These are phyloP conservation scores for Neonectria ditissima DNA, from an alignment of 2,329 filamentous ascomycete genomes.

Conservation along the genomic window DNA sequence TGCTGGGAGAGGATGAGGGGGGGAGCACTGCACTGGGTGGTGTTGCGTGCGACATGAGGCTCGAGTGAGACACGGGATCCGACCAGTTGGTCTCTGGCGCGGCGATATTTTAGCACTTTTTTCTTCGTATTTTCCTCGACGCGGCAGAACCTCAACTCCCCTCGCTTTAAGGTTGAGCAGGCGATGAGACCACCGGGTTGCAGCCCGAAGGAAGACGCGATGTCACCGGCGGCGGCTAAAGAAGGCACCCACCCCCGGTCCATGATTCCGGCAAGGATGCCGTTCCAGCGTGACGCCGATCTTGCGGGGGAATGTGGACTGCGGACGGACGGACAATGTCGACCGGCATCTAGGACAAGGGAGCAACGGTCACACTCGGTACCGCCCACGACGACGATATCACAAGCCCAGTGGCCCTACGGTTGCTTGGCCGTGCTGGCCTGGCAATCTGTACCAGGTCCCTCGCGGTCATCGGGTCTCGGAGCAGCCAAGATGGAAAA, in stretches of 20 bases:
- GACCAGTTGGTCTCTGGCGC: neutral
- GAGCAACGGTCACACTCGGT: neutral
- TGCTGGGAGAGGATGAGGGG: neutral
- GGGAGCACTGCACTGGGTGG: neutral
- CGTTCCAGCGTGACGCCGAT: constrained; percentile 20
- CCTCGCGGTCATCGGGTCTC: constrained; percentile 6
- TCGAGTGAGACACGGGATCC: neutral
- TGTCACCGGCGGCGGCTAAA: constrained; percentile 18
- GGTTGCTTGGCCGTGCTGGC: neutral
- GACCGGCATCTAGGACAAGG: neutral
- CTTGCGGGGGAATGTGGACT: constrained; percentile 25
- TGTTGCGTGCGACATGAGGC: neutral
- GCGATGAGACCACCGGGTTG: neutral
- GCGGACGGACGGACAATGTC: neutral
- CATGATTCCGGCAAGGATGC: constrained; percentile 9
- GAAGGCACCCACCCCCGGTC: neutral
- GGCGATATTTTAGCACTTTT: too few relatives aligned
- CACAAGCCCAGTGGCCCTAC: too few relatives aligned
- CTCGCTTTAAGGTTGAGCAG: neutral
- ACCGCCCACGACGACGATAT: too few relatives aligned
- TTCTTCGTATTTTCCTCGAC: neutral
- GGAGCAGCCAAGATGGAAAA: constrained; percentile 7
- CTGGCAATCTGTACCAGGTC: neutral
- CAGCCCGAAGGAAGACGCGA: neutral
- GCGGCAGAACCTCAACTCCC: neutral